phyloP scores from a whole-genome alignment of 441 rosid species.

The Erodium trifolium region DNA sequence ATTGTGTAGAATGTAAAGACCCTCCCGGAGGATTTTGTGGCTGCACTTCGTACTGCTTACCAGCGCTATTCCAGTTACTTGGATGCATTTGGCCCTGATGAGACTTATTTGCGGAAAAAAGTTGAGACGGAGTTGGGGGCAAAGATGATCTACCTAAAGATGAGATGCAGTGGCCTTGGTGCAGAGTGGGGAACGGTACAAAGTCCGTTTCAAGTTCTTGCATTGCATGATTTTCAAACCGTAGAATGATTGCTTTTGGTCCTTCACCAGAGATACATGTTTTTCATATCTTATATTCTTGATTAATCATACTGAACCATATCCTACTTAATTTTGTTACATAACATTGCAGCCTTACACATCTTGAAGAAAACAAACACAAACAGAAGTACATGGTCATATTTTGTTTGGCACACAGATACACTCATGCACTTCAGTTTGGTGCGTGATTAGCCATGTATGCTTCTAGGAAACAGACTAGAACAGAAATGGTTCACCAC shows the following conservation, averaged over 20 bases:
- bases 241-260: background rate
- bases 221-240: background rate
- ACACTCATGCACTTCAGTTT: too few species aligned
- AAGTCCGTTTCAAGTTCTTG: background rate
- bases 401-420: too few species aligned
- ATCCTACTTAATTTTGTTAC: too few species aligned
- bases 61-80: conserved; percentile 60
- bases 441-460: too few species aligned
- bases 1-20: too few species aligned
- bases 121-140: conserved; percentile 89
- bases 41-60: conserved; percentile 45
- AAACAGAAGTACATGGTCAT: too few species aligned
- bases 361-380: too few species aligned
- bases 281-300: background rate
- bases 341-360: too few species aligned
- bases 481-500: too few species aligned
- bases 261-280: background rate
- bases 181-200: conserved; percentile 92
- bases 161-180: conserved; percentile 83
- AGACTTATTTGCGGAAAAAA: conserved; percentile 66
- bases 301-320: too few species aligned
- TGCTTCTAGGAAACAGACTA: too few species aligned
- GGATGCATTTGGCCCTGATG: conserved; percentile 70
- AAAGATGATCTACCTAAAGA: conserved; percentile 91
- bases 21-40: conserved; percentile 32